Percentiles rank a stretch among this genome's conserved stretches.
phyloP scores from a whole-genome alignment of 768 basidiomycete species.

The Pleurotus citrinopileatus region DNA sequence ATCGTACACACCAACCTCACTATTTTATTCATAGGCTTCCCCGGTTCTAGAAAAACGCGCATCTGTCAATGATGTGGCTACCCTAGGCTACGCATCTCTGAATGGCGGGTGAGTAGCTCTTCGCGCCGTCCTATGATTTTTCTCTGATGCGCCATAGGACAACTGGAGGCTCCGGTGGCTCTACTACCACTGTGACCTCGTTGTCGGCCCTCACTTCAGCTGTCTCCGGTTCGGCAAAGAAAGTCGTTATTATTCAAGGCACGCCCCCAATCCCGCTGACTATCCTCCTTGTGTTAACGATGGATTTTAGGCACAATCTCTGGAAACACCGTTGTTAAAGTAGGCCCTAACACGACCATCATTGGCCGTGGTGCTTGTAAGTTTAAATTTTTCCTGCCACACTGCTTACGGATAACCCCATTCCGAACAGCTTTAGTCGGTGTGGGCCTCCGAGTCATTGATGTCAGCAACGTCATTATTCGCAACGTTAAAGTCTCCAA shows the following conservation, averaged over 20 bases:
- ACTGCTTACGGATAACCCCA: too few relatives aligned
- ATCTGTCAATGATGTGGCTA: conserved; percentile 33
- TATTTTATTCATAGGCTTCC: conserved; percentile 9
- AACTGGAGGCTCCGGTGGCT: conserved; percentile 41
- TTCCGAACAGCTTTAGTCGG: conserved; percentile 34
- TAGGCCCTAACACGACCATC: conserved; percentile 43
- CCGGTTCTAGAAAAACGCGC: conserved; percentile 31
- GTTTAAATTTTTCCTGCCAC: conserved; percentile 10
- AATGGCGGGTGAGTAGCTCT: conserved; percentile 13
- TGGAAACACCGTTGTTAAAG: conserved; percentile 36
- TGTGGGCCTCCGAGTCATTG: conserved; percentile 42
- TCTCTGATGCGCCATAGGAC: conserved; percentile 26
- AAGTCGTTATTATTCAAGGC: conserved; percentile 44
- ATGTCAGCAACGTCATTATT: conserved; percentile 43
- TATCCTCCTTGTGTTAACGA: too few relatives aligned
- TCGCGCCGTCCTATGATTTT: not conserved
- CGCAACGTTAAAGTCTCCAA: conserved; percentile 48
- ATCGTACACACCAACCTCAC: not conserved
- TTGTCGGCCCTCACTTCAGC: conserved; percentile 38
- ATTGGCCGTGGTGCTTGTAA: conserved; percentile 34
- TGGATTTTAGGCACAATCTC: conserved; percentile 34
- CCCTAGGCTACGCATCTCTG: conserved; percentile 35
- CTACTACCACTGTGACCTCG: conserved; percentile 39
- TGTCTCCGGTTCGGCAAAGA: conserved; percentile 35
- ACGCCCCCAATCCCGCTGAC: not conserved